Percentiles rank a stretch among this genome's conserved stretches.
Evolutionary conservation across 176 grass and related monocot species (phyloP).

Genomic region (Oryza nivara): DNA sequence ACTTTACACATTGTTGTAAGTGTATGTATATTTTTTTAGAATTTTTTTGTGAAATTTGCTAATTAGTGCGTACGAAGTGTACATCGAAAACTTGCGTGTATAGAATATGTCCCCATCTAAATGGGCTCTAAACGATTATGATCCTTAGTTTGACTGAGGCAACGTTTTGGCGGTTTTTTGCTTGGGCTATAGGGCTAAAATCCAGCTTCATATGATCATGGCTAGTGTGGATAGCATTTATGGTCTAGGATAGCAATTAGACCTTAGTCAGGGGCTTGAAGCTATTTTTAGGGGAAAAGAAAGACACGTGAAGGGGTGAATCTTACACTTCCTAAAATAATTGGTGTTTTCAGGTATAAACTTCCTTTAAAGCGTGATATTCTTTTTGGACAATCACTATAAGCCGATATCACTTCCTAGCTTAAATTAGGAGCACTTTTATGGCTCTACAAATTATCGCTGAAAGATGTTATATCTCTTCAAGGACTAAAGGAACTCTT

Average conservation of each 20-base stretch:
- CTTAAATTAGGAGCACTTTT: neutral
- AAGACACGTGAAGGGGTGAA: neutral
- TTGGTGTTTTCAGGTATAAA: neutral
- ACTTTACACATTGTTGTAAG: no score
- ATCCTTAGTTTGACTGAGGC: neutral
- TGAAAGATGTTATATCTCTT: no score
- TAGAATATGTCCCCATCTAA: neutral
- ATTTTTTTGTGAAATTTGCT: no score
- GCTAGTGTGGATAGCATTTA: no score
- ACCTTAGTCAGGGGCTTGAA: no score
- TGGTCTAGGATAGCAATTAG: no score
- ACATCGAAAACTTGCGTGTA: no score
- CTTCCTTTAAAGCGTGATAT: neutral
- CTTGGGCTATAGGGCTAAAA: neutral
- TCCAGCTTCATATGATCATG: no score
- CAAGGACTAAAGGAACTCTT: no score
- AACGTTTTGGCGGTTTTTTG: neutral
- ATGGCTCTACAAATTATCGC: neutral
- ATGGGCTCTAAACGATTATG: neutral
- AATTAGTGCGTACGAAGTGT: no score
- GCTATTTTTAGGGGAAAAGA: no score
- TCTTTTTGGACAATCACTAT: neutral
- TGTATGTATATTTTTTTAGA: no score
- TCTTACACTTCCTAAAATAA: neutral
- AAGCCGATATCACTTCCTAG: neutral